Percentiles rank a stretch among this genome's conserved stretches.
Evolutionary conservation across 1,139 yeast genomes (phyloP).

Genomic region (Yamadazyma diospyri): DNA sequence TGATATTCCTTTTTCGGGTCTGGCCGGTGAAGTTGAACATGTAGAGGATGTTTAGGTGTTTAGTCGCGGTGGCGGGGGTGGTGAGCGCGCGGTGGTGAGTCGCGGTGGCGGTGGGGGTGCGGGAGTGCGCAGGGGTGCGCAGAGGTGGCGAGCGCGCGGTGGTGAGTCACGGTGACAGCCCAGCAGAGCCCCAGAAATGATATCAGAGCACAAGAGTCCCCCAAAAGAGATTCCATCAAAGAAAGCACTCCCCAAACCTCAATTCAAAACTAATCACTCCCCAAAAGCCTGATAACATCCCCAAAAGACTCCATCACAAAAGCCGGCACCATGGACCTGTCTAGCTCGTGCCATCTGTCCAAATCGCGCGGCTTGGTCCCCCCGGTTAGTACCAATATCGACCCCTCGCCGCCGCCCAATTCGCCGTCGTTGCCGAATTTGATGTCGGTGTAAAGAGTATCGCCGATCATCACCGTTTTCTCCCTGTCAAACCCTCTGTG

Average conservation of each 20-base stretch:
- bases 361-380: constrained; percentile 31
- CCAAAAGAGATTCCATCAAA: too few species aligned
- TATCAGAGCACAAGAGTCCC: too few species aligned
- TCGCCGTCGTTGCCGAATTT: constrained; percentile 42
- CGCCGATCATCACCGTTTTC: constrained; percentile 41
- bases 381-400: constrained; percentile 36
- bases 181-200: too few species aligned
- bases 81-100: too few species aligned
- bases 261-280: too few species aligned
- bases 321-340: constrained; percentile 25
- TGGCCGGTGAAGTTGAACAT: constrained; percentile 68
- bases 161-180: too few species aligned
- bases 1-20: constrained; percentile 60
- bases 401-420: constrained; percentile 30
- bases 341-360: constrained; percentile 15
- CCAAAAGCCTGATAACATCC: constrained; percentile 17
- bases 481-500: constrained; percentile 24
- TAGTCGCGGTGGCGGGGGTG: too few species aligned
- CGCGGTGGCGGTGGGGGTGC: too few species aligned
- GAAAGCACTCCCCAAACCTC: neutral
- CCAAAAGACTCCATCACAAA: constrained; percentile 32
- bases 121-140: too few species aligned
- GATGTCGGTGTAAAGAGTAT: constrained; percentile 41
- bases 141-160: too few species aligned
- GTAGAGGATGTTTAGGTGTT: too few species aligned